Evolutionary conservation across 768 basidiomycete genomes (phyloP).

Genomic region (Mycena vitilis): DNA sequence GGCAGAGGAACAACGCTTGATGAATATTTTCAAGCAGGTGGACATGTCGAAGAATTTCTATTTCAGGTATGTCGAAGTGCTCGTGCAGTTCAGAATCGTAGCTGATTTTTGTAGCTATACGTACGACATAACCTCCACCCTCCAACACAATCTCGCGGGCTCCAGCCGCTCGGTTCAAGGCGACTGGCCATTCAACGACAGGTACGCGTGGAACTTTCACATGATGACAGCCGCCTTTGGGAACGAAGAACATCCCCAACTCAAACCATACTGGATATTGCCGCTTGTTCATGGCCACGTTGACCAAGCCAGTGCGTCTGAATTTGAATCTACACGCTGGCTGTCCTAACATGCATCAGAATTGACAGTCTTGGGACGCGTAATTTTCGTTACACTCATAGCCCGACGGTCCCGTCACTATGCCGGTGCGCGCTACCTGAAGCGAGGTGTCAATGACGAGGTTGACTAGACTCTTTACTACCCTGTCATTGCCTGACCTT

Average conservation of each 20-base stretch:
- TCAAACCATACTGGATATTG: conserved; percentile 84
- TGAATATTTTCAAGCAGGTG: conserved; percentile 94
- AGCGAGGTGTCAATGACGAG: conserved; percentile 94
- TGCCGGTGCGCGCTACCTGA: conserved; percentile 94
- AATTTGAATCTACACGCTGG: neutral
- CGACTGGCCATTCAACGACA: conserved; percentile 81
- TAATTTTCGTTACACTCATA: conserved; percentile 94
- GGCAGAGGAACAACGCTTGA: conserved; percentile 87
- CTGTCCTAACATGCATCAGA: conserved; percentile 60
- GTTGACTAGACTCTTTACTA: conserved; percentile 51
- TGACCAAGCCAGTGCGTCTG: conserved; percentile 91
- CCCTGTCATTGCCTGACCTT: neutral
- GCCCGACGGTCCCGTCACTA: conserved; percentile 94
- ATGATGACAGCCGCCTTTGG: conserved; percentile 80
- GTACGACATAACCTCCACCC: conserved; percentile 95
- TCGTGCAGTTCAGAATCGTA: neutral
- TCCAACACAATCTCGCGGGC: conserved; percentile 90
- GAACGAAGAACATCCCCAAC: conserved; percentile 50
- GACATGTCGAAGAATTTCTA: conserved; percentile 99
- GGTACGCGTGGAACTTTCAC: conserved; percentile 96
- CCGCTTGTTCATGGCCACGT: conserved; percentile 96
- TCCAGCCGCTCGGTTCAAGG: conserved; percentile 56
- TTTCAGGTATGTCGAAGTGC: conserved; percentile 68
- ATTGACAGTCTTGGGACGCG: conserved; percentile 87
- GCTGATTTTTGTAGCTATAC: conserved; percentile 73